These are phyloP conservation scores for Neoascochyta sp. DNA, from an alignment of 2,329 filamentous ascomycete genomes.

Conservation along the genomic window DNA sequence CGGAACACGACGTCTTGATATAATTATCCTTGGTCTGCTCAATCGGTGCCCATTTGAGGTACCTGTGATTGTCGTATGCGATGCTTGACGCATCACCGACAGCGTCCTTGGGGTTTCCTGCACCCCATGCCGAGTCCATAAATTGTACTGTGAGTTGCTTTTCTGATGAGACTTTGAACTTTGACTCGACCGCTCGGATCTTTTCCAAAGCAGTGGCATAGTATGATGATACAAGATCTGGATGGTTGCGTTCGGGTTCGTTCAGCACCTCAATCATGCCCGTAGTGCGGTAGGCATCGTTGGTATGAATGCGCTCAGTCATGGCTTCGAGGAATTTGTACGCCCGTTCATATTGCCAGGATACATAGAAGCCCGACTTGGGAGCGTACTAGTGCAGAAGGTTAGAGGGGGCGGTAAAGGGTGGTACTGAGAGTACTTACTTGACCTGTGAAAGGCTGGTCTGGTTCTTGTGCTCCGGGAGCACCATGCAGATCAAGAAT, in stretches of 20 bases:
- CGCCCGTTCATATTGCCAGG: constrained; percentile 56
- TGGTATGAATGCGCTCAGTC: constrained; percentile 50
- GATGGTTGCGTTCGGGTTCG: constrained; percentile 49
- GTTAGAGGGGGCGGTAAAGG: constrained; percentile 2
- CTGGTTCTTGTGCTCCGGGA: constrained; percentile 48
- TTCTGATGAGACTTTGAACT: constrained; percentile 42
- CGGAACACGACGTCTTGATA: constrained; percentile 50
- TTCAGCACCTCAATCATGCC: constrained; percentile 59
- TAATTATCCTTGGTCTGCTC: constrained; percentile 48
- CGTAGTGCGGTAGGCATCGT: constrained; percentile 51
- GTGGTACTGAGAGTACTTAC: constrained; percentile 16
- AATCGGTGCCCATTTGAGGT: constrained; percentile 55
- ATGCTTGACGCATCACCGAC: constrained; percentile 44
- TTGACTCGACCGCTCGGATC: constrained; percentile 49
- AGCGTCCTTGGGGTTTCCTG: constrained; percentile 51
- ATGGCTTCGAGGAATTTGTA: constrained; percentile 56
- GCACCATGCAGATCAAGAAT: constrained; percentile 54
- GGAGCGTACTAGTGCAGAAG: constrained; percentile 27
- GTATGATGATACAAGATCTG: constrained; percentile 32
- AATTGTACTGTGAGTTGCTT: constrained; percentile 53
- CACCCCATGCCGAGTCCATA: constrained; percentile 55
- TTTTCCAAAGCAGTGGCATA: constrained; percentile 48
- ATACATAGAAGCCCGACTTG: constrained; percentile 53
- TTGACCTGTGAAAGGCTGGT: constrained; percentile 49
- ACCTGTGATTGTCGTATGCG: constrained; percentile 58